Conservation (phyloP, 2,329 filamentous ascomycete genomes). For the Bimuria novae-zelandiae region DNA sequence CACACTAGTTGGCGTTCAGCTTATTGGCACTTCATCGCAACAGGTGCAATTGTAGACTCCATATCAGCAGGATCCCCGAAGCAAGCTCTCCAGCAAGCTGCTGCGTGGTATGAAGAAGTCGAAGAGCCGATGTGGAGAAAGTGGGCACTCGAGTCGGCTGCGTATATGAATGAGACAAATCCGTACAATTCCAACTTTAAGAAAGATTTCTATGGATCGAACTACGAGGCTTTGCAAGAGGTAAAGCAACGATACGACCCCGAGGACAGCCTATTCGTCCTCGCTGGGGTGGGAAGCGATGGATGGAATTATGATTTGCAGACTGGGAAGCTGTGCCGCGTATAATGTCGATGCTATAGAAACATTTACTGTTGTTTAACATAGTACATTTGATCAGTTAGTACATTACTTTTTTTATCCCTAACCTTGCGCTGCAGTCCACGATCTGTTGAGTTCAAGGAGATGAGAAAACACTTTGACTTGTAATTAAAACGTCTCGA, state of each 20-base stretch:
- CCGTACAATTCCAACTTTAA: constrained; percentile 16
- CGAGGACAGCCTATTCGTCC: constrained; percentile 23
- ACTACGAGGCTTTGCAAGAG: constrained; percentile 11
- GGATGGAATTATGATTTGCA: constrained; percentile 28
- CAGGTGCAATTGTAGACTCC: constrained; percentile 19
- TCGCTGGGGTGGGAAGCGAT: constrained; percentile 27
- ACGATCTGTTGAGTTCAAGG: too few species aligned
- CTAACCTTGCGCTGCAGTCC: too few species aligned
- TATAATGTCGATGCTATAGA: too few species aligned
- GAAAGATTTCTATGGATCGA: constrained; percentile 19
- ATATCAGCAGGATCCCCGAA: background rate
- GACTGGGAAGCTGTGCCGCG: constrained; percentile 24
- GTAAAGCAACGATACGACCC: constrained; percentile 21
- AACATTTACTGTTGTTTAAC: too few species aligned
- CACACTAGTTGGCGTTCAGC: constrained; percentile 42
- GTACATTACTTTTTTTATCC: too few species aligned
- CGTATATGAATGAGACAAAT: constrained; percentile 28
- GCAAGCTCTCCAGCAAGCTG: background rate
- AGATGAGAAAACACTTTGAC: too few species aligned
- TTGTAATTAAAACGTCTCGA: too few species aligned
- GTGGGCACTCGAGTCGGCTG: constrained; percentile 17
- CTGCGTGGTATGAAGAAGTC: constrained; percentile 20
- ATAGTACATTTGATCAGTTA: too few species aligned
- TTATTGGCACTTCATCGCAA: constrained; percentile 39
- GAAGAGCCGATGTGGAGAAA: constrained; percentile 27